These are phyloP conservation scores for maize (Zea mays) DNA, from an alignment of 176 grass and related monocot species.

Conservation along the genomic window Zm-B73-REFERENCE-NAM-5.0 NC_050105.1:143113001-143113500, in stretches of 20 bases:
- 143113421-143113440: slow-evolving; percentile 22
- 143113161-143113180: slow-evolving; percentile 29
- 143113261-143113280: slow-evolving; percentile 87
- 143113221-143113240: slow-evolving; percentile 81
- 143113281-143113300: slow-evolving; percentile 45
- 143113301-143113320: slow-evolving; percentile 35
- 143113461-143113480: slow-evolving; percentile 1
- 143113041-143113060: slow-evolving; percentile 2
- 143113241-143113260: slow-evolving; percentile 73
- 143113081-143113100: slow-evolving; percentile 11
- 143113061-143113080: slow-evolving; percentile 2
- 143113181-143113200: slow-evolving; percentile 24
- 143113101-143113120: slow-evolving; percentile 3
- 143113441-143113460: slow-evolving; percentile 17
- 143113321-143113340: slow-evolving; percentile 28
- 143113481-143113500: slow-evolving; percentile 42
- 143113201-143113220: slow-evolving; percentile 70
- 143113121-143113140: slow-evolving; percentile 14
- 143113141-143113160: not conserved
- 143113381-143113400: slow-evolving; percentile 92
- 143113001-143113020: not conserved
- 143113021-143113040: not conserved
- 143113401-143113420: slow-evolving; percentile 61
- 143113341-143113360: slow-evolving; percentile 81
- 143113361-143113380: slow-evolving; percentile 98